Base-by-base conservation (phyloP, 768 basidiomycete species). In the Suillus decipiens region DNA sequence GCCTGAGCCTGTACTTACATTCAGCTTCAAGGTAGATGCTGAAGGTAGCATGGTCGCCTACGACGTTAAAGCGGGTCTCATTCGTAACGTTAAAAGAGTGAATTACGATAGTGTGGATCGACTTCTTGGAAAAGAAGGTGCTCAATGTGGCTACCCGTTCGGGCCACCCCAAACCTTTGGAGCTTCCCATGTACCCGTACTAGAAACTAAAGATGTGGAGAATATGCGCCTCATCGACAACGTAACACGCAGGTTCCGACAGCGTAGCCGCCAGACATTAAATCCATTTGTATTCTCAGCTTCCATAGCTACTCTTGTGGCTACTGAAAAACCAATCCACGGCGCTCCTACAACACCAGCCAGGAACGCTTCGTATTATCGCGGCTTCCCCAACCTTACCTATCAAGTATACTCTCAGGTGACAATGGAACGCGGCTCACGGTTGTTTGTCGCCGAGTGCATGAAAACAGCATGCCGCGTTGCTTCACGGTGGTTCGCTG, bases 391-490 rank as follows among this genome's bases (percentile, higher is more conserved):
- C 10, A 66, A 74, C 22, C 72, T 84, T 22, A 68, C 66, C 6
- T 92, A 89, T 70, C 65, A 63, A 1, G 82, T 90, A 2, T 62
- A 47, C 0, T 61, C 69, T 2, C 53, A 64, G 19, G 67, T 67
- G 9, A 66, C 67, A 17, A 3, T 60, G 3, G 78, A 78, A 19
- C 41, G 47, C 1, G 86, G 87, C 31, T 66, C 89, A 19, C 82
- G 84, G 47, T 68, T 72, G 54, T 69, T 93, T 59, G 86, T 99
- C 12, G 79, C 88, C 0, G 95, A 97, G 74, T 80, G 82, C 68
- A 95, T 95, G 89, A 90, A 94, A 70, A 70, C 89, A 19, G 94
- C 93, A 0, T 88, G 86, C 55, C 86, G 89, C 2, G 80, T 88
- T 0, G 89, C 90, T 1, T 96, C 95, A 33, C 80, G 77, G 45